phyloP scores from a whole-genome alignment of 345 rosid species.

The Arabis alpina region DNA sequence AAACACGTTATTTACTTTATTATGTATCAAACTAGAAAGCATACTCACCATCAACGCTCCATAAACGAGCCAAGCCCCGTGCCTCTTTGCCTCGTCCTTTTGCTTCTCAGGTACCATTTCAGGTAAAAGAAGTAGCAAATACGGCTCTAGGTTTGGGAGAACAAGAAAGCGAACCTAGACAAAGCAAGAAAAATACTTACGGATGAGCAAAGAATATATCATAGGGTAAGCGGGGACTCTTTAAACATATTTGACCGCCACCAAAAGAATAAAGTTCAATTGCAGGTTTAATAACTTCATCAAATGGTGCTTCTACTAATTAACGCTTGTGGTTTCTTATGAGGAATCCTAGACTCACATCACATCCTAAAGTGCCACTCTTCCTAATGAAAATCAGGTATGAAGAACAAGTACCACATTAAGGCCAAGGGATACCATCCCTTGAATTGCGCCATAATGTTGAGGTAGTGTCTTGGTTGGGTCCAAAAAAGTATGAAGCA shows the following conservation, averaged over 20 bases:
- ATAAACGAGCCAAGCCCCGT: conserved; percentile 81
- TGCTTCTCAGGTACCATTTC: conserved; percentile 74
- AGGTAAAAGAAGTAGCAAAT: conserved; percentile 70
- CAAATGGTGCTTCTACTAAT: background rate
- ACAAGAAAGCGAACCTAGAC: conserved; percentile 75
- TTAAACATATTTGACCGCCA: conserved; percentile 18
- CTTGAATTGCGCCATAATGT: conserved; percentile 93
- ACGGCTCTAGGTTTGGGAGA: conserved; percentile 77
- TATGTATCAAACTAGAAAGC: conserved; percentile 19
- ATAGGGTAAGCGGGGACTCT: conserved; percentile 4
- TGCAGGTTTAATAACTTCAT: background rate
- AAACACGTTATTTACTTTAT: background rate
- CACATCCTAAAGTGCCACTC: conserved; percentile 22
- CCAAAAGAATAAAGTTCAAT: background rate
- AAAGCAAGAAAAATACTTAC: conserved; percentile 26
- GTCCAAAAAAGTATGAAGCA: conserved; percentile 85
- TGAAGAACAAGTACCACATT: conserved; percentile 61
- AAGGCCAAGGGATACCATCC: conserved; percentile 80
- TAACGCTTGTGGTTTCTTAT: conserved; percentile 4
- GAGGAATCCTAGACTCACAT: conserved; percentile 6
- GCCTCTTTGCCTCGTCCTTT: conserved; percentile 64
- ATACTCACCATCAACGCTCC: conserved; percentile 74
- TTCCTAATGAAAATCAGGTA: conserved; percentile 17
- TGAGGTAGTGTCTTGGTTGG: conserved; percentile 81
- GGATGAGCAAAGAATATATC: background rate